Conservation (phyloP, 2,329 filamentous ascomycete genomes). For the Nothomitra cinnamomea region DNA sequence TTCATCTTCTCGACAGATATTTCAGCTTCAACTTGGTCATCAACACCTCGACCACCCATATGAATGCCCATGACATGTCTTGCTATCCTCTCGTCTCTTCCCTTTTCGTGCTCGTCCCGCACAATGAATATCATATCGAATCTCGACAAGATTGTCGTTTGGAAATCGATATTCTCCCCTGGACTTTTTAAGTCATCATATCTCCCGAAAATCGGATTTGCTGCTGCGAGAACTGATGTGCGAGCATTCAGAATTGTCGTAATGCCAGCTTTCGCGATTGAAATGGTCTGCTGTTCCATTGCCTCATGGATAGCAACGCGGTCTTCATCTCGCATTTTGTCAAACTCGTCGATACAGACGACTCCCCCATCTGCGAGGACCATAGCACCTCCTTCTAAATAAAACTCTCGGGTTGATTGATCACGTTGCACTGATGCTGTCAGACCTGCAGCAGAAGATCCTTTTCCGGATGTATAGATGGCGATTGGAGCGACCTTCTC, state of each 20-base stretch:
- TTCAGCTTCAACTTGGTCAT: slow-evolving; percentile 72
- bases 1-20: slow-evolving; percentile 95
- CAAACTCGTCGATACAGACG: slow-evolving; percentile 97
- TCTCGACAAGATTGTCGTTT: slow-evolving; percentile 92
- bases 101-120: slow-evolving; percentile 79
- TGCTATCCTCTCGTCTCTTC: slow-evolving; percentile 81
- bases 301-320: slow-evolving; percentile 97
- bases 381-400: slow-evolving; percentile 96
- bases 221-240: slow-evolving; percentile 86
- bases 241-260: slow-evolving; percentile 94
- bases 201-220: slow-evolving; percentile 92
- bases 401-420: slow-evolving; percentile 83
- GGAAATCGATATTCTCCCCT: slow-evolving; percentile 97
- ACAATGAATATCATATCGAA: slow-evolving; percentile 99
- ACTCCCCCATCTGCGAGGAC: slow-evolving; percentile 92
- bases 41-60: slow-evolving; percentile 71
- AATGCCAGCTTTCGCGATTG: slow-evolving; percentile 95
- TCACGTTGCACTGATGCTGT: slow-evolving; percentile 95
- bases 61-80: slow-evolving; percentile 96
- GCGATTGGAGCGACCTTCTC: slow-evolving; percentile 92
- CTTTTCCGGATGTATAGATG: slow-evolving; percentile 97
- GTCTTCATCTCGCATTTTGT: slow-evolving; percentile 99
- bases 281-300: slow-evolving; percentile 99
- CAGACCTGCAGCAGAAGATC: slow-evolving; percentile 90
- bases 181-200: slow-evolving; percentile 97